Evolutionary conservation across 257 asterid species (phyloP), one percentile per base, ranked within the genome.

Genomic region (Solanum ahanhuiri): DNA sequence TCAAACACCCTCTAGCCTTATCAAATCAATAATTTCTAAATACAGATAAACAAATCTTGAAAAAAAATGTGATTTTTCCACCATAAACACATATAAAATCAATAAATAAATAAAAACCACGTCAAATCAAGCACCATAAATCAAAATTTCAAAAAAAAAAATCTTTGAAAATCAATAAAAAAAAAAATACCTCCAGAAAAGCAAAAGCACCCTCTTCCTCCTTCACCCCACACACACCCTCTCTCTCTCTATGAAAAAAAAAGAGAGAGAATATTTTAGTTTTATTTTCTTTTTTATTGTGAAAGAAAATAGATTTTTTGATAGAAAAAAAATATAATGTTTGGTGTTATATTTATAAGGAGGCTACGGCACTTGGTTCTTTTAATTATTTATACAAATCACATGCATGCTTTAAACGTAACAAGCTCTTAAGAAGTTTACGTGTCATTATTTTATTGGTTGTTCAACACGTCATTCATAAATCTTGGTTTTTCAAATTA

Each of bases 381-480:
- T 51, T 2, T 0, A 3, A 48, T 51, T 51, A 51, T 51, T 51
- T 5, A 51, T 51, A 51, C n/a, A 51, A 51, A 51, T 51, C 34
- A 76, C 83, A 90, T 89, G 92, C 90, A 87, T 58, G 83, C 83
- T 85, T 67, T 72, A 87, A 76, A 89, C 90, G 90, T 87, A 89
- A 81, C 81, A 8, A 43, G 66, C 66, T 17, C 4, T 82, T 6
- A 4, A 12, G 3, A 2, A 0, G 37, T 43, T 7, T 3, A 77
- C 83, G 83, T 77, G 83, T 77, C 83, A 12, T 41, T 6, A 14
- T 25, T 0, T 25, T 8, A 77, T 43, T 43, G 63, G 83, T 41
- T n/a, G 63, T 43, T 25, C 0, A 8, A 77, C 83, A 77, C 83
- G 63, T 77, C 63, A 77, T 23, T 60, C 7, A n/a, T n/a, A n/a